Base-by-base conservation (phyloP, 140 eudicot genomes). In the Senecio squalidus region DNA sequence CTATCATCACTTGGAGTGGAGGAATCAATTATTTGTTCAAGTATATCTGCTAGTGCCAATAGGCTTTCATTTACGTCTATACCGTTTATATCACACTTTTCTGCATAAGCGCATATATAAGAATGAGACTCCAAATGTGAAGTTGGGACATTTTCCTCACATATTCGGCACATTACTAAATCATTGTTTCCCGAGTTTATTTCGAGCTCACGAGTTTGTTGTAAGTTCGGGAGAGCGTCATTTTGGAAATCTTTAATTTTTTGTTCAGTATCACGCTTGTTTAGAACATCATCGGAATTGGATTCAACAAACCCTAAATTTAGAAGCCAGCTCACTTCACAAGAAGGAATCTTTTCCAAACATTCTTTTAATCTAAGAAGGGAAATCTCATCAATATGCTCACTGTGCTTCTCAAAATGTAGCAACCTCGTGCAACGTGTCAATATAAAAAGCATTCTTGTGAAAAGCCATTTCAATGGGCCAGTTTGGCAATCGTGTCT, bases 91-190 rank as follows among this genome's bases (percentile, higher is more conserved):
- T 81, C 96, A 70, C 94, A 84, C 60, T 84, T 88, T 58, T 88
- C 96, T 68, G 95, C 92, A 70, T 78, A 80, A 4, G 96, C 96
- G 66, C 96, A 88, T 67, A 88, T 82, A 67, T 84, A 88, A 26
- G 96, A 88, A 75, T 88, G 95, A 44, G 85, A 65, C 57, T 84
- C 95, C 74, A 88, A 72, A 30, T 84, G 95, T 17, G 71, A 46
- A 69, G 77, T 67, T 15, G 96, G 95, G 29, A 88, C 95, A 38
- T 63, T 54, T 74, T 88, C 94, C 76, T 88, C 96, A 56, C 96
- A 88, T 74, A 88, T 88, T 77, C 96, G 66, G 73, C 96, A 88
- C 17, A 88, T 84, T 39, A 88, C 95, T 24, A 58, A 60, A 63
- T 69, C 81, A 8, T 65, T 70, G 61, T 71, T 80, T 58, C 78